phyloP scores from a whole-genome alignment of 2,329 filamentous ascomycete species.

The Paramyrothecium roridum region DNA sequence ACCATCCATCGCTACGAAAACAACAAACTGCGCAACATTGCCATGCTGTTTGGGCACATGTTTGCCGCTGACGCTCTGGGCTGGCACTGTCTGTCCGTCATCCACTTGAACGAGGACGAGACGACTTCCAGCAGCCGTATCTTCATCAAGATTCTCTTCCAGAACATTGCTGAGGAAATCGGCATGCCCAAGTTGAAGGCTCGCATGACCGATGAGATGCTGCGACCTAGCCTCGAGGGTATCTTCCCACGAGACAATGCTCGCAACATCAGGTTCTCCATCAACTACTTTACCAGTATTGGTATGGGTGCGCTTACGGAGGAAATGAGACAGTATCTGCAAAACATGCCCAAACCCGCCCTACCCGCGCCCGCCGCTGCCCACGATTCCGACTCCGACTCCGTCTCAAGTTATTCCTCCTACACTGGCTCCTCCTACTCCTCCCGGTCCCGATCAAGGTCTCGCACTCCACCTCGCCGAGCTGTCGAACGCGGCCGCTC shows the following conservation, averaged over 20 bases:
- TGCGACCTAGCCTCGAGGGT: constrained; percentile 76
- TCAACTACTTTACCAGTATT: constrained; percentile 99
- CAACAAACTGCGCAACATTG: constrained; percentile 91
- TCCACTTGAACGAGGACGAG: constrained; percentile 94
- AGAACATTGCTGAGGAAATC: constrained; percentile 83
- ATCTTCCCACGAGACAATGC: constrained; percentile 88
- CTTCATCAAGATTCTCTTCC: constrained; percentile 97
- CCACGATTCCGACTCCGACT: constrained; percentile 65
- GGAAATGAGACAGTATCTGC: constrained; percentile 86
- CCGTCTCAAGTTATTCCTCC: constrained; percentile 75
- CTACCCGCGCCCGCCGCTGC: constrained; percentile 62
- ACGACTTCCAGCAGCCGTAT: constrained; percentile 96
- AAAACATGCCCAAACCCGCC: constrained; percentile 84
- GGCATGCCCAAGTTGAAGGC: constrained; percentile 78
- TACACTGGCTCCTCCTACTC: constrained; percentile 64
- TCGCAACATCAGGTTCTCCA: constrained; percentile 89
- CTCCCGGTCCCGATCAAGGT: constrained; percentile 43
- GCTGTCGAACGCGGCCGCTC: constrained; percentile 21
- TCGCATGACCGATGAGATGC: constrained; percentile 72
- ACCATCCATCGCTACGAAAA: constrained; percentile 98
- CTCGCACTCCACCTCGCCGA: constrained; percentile 12
- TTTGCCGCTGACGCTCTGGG: constrained; percentile 84
- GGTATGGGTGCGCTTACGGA: constrained; percentile 94
- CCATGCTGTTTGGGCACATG: constrained; percentile 90
- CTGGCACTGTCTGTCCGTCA: constrained; percentile 82